phyloP scores from a whole-genome alignment of 1,284 basidiomycete genomes.

The Cutaneotrichosporon sp. region DNA sequence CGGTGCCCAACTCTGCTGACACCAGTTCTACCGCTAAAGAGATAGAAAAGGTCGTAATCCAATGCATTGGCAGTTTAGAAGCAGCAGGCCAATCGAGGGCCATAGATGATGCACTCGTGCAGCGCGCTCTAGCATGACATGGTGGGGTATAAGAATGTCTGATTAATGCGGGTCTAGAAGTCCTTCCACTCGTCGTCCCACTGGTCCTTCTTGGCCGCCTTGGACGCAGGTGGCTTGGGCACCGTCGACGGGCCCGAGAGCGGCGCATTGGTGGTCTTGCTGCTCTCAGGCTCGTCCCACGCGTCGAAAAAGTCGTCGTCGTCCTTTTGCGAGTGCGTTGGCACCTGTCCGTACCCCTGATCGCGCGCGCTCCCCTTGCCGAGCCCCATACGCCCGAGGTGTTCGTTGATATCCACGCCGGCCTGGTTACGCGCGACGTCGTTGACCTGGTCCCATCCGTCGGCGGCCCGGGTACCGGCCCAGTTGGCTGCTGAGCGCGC shows the following conservation, averaged over 20 bases:
- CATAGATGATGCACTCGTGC: slow-evolving; percentile 3
- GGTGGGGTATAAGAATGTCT: neutral
- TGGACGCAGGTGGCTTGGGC: neutral
- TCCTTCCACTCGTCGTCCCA: slow-evolving; percentile 9
- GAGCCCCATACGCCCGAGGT: slow-evolving; percentile 46
- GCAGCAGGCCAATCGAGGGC: neutral
- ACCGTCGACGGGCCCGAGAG: neutral
- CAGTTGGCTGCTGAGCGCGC: slow-evolving; percentile 42
- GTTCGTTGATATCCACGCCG: slow-evolving; percentile 51
- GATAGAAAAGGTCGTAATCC: slow-evolving; percentile 9
- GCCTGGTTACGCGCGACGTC: slow-evolving; percentile 46
- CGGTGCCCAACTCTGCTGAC: neutral
- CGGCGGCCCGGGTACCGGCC: slow-evolving; percentile 40
- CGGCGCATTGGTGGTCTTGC: neutral
- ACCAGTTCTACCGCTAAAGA: slow-evolving; percentile 11
- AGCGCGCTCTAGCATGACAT: neutral
- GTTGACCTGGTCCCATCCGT: slow-evolving; percentile 49
- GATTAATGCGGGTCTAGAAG: slow-evolving; percentile 3
- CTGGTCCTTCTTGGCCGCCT: slow-evolving; percentile 10
- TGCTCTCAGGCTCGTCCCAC: slow-evolving; percentile 29
- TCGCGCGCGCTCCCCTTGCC: slow-evolving; percentile 18
- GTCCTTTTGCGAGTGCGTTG: slow-evolving; percentile 17
- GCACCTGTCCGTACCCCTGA: slow-evolving; percentile 21
- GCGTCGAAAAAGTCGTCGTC: slow-evolving; percentile 45
- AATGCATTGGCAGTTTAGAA: slow-evolving; percentile 15